Percentiles rank a stretch among this genome's conserved stretches.
phyloP scores from a whole-genome alignment of 805 yeast genomes.

The Candida caryicola region DNA sequence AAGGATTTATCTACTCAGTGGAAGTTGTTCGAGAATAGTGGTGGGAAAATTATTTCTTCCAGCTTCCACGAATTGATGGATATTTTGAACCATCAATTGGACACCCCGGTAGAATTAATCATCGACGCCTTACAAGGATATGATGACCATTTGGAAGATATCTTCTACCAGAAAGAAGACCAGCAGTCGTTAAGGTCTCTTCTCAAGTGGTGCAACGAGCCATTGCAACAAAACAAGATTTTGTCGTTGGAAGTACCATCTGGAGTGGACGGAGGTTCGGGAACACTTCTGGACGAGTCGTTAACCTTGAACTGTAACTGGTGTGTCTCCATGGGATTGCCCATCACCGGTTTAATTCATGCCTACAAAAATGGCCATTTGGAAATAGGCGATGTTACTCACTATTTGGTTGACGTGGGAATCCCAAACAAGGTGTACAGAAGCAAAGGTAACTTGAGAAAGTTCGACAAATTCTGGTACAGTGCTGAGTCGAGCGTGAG shows the following conservation, averaged over 20 bases:
- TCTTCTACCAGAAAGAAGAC: conserved; percentile 40
- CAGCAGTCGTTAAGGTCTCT: conserved; percentile 37
- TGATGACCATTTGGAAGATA: conserved; percentile 64
- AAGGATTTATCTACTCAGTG: conserved; percentile 49
- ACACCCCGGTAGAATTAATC: conserved; percentile 75
- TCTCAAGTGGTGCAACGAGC: conserved; percentile 65
- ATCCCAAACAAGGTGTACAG: conserved; percentile 57
- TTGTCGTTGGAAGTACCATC: conserved; percentile 79
- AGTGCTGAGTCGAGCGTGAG: conserved; percentile 31
- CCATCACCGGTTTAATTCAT: conserved; percentile 59
- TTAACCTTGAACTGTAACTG: conserved; percentile 48
- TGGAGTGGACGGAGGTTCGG: conserved; percentile 83
- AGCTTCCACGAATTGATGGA: conserved; percentile 33
- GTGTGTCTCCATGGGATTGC: conserved; percentile 71
- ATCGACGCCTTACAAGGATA: conserved; percentile 85
- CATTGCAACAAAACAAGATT: conserved; percentile 39
- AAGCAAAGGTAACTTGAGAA: conserved; percentile 38
- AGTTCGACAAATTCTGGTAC: conserved; percentile 47
- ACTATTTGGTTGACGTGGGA: conserved; percentile 69
- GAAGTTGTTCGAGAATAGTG: conserved; percentile 53
- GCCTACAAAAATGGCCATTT: conserved; percentile 57
- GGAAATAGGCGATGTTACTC: conserved; percentile 47
- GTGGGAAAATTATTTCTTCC: conserved; percentile 60
- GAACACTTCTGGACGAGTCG: conserved; percentile 37
- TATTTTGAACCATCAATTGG: conserved; percentile 44